Percentiles rank a stretch among this genome's conserved stretches.
These are phyloP conservation scores for Phytophthora meadii DNA, from an alignment of 352 stramenopile species.

Conservation along the genomic window DNA sequence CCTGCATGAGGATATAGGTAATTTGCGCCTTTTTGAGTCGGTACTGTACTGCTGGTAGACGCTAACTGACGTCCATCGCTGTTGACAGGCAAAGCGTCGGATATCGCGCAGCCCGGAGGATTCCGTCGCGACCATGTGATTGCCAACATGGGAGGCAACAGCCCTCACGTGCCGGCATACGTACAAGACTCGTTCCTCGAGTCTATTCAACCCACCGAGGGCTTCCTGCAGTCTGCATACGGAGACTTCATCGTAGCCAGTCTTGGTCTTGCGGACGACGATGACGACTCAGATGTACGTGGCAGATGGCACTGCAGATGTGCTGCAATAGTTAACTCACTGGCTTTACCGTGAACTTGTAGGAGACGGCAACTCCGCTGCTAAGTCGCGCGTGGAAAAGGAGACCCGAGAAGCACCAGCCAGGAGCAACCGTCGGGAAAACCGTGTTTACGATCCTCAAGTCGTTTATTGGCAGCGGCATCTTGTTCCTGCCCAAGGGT, in stretches of 20 bases:
- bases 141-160: slow-evolving; percentile 40
- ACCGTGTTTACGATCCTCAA: slow-evolving; percentile 79
- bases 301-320: slow-evolving; percentile 22
- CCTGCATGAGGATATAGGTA: slow-evolving; percentile 63
- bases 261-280: slow-evolving; percentile 54
- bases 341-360: slow-evolving; percentile 11
- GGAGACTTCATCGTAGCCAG: slow-evolving; percentile 63
- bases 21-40: background rate
- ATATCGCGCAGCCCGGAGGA: slow-evolving; percentile 58
- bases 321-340: slow-evolving; percentile 12
- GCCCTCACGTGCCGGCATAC: slow-evolving; percentile 40
- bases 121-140: slow-evolving; percentile 69
- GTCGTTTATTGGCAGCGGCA: slow-evolving; percentile 74
- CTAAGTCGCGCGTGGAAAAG: slow-evolving; percentile 41
- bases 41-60: background rate
- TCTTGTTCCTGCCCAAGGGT: slow-evolving; percentile 72
- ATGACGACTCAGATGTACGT: slow-evolving; percentile 48
- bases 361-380: slow-evolving; percentile 52
- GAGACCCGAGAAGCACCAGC: slow-evolving; percentile 27
- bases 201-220: slow-evolving; percentile 43
- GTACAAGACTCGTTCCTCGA: slow-evolving; percentile 63
- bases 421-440: slow-evolving; percentile 52
- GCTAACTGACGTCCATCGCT: slow-evolving; percentile 1
- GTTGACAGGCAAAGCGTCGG: slow-evolving; percentile 52
- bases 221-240: slow-evolving; percentile 57